Evolutionary conservation across 2,329 filamentous ascomycete species (phyloP).

Genomic region (Pseudocercospora vitis): DNA sequence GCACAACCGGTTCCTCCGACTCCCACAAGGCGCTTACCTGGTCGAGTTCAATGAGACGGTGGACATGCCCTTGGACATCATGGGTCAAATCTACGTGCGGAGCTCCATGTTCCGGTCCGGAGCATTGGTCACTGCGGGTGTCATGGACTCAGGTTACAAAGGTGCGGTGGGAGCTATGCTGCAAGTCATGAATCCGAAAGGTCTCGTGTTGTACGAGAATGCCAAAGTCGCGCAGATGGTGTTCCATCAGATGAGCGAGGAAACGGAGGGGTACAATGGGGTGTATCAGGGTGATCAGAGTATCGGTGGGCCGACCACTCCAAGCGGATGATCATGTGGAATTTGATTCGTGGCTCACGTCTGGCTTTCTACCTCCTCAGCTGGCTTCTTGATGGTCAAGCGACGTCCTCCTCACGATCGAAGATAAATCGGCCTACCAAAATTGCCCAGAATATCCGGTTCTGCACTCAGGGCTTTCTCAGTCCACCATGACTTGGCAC

Average conservation of each 20-base stretch:
- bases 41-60: constrained; percentile 47
- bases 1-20: neutral
- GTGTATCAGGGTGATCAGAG: constrained; percentile 38
- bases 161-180: constrained; percentile 44
- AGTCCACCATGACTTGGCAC: too few species aligned
- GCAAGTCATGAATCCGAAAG: constrained; percentile 33
- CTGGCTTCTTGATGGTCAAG: neutral
- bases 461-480: too few species aligned
- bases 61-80: constrained; percentile 41
- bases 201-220: constrained; percentile 38
- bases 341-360: neutral
- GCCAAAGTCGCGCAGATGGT: constrained; percentile 46
- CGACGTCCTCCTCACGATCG: too few species aligned
- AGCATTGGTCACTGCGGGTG: constrained; percentile 40
- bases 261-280: constrained; percentile 41
- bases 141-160: constrained; percentile 47
- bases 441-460: too few species aligned
- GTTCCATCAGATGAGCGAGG: constrained; percentile 41
- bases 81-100: constrained; percentile 43
- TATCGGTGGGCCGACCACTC: neutral
- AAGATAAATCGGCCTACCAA: too few species aligned
- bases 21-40: constrained; percentile 39
- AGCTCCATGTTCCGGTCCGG: constrained; percentile 46
- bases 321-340: neutral
- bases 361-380: neutral